Evolutionary conservation across 306 rosid genomes (phyloP).

Genomic region (Glycine latifolia): DNA sequence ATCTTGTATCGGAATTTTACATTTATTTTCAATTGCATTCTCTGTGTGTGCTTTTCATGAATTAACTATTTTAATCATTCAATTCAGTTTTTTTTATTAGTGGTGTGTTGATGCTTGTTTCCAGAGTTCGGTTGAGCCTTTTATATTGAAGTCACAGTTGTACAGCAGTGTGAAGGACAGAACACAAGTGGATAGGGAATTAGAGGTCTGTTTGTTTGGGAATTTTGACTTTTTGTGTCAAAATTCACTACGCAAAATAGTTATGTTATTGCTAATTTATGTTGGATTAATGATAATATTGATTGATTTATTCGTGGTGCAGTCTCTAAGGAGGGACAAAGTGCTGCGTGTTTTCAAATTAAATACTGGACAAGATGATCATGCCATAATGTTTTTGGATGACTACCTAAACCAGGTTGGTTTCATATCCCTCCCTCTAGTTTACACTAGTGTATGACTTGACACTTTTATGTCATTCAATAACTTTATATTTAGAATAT

Average conservation of each 20-base stretch:
- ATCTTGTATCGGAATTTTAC: not conserved
- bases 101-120: constrained; percentile 38
- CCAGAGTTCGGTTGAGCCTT: constrained; percentile 78
- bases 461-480: not conserved
- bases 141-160: constrained; percentile 85
- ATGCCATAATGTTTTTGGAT: constrained; percentile 85
- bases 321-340: constrained; percentile 86
- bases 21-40: not conserved
- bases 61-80: not conserved
- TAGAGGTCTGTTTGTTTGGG: constrained; percentile 67
- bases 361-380: constrained; percentile 93
- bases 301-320: constrained; percentile 45
- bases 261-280: not conserved
- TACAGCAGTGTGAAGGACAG: constrained; percentile 91
- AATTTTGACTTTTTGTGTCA: not conserved
- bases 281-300: constrained; percentile 22
- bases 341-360: constrained; percentile 81
- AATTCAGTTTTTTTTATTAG: constrained; percentile 12
- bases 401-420: constrained; percentile 85
- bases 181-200: constrained; percentile 88
- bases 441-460: not conserved
- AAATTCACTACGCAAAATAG: not conserved
- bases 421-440: not conserved
- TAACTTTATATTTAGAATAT: too few relatives aligned
- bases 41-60: not conserved